phyloP scores from a whole-genome alignment of 164 flowering plant species.

The Stephania yunnanensis region DNA sequence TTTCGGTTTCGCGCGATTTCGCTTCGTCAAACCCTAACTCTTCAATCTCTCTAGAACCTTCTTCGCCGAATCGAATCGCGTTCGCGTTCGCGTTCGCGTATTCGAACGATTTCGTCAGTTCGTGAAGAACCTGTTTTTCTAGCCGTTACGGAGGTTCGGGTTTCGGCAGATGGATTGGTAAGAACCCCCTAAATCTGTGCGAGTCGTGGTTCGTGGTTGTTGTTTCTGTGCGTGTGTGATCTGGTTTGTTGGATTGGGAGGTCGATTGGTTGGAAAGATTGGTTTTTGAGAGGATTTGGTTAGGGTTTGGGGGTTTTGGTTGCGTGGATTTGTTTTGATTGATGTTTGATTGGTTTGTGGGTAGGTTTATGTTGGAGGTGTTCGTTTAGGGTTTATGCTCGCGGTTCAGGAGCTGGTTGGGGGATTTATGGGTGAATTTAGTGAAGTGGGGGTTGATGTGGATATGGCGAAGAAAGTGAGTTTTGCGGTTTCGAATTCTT shows the following conservation, averaged over 20 bases:
- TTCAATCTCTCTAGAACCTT: constrained; percentile 3
- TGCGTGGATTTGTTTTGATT: background rate
- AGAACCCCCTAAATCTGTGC: constrained; percentile 14
- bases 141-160: constrained; percentile 15
- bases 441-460: constrained; percentile 16
- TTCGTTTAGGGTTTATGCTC: background rate
- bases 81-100: background rate
- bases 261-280: background rate
- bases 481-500: constrained; percentile 17
- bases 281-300: background rate
- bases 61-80: background rate
- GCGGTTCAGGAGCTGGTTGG: constrained; percentile 2
- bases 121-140: background rate
- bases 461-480: constrained; percentile 16
- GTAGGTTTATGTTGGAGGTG: background rate
- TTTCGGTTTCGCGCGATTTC: constrained; percentile 24
- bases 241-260: constrained; percentile 3
- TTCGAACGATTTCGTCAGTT: background rate
- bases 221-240: background rate
- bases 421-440: constrained; percentile 18
- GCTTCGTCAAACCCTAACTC: background rate
- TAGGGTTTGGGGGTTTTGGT: background rate
- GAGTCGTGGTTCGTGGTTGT: background rate
- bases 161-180: background rate
- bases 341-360: background rate